phyloP scores from a whole-genome alignment of 2,329 filamentous ascomycete species.

The Neonectria magnoliae region DNA sequence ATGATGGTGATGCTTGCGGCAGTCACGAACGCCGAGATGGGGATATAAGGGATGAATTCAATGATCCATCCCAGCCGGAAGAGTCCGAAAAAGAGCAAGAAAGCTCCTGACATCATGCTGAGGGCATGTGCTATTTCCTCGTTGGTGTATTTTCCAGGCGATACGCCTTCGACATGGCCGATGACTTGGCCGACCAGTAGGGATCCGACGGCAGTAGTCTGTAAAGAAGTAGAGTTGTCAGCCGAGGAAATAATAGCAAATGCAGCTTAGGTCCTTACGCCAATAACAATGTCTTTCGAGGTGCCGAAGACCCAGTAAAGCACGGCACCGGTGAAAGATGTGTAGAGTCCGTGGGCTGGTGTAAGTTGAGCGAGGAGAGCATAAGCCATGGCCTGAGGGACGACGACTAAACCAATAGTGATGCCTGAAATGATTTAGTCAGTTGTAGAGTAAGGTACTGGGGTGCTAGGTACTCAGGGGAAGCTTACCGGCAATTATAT shows the following conservation, averaged over 20 bases:
- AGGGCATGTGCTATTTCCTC: slow-evolving; percentile 56
- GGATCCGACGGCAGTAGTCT: slow-evolving; percentile 66
- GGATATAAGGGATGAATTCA: slow-evolving; percentile 61
- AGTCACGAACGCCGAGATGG: slow-evolving; percentile 62
- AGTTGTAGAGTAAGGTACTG: not conserved
- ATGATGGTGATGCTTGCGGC: slow-evolving; percentile 62
- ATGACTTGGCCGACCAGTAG: slow-evolving; percentile 61
- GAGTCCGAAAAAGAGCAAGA: slow-evolving; percentile 58
- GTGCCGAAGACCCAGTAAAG: slow-evolving; percentile 88
- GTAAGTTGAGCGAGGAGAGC: slow-evolving; percentile 75
- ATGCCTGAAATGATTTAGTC: slow-evolving; percentile 36
- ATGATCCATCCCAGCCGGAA: slow-evolving; percentile 60
- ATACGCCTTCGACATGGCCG: slow-evolving; percentile 47
- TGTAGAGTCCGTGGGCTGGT: slow-evolving; percentile 79
- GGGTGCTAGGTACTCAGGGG: not conserved
- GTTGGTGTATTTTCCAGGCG: slow-evolving; percentile 48
- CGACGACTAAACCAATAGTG: slow-evolving; percentile 72
- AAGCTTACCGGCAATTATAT: slow-evolving; percentile 73
- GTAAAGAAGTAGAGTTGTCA: slow-evolving; percentile 31
- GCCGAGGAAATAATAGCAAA: fast-evolving
- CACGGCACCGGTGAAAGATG: slow-evolving; percentile 82
- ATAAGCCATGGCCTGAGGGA: slow-evolving; percentile 85
- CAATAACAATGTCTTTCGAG: slow-evolving; percentile 87
- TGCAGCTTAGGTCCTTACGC: slow-evolving; percentile 50
- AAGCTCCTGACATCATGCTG: slow-evolving; percentile 55